These are phyloP conservation scores for Chaetomium globosum DNA, from an alignment of 2,329 filamentous ascomycete species.

Conservation along the genomic window DNA sequence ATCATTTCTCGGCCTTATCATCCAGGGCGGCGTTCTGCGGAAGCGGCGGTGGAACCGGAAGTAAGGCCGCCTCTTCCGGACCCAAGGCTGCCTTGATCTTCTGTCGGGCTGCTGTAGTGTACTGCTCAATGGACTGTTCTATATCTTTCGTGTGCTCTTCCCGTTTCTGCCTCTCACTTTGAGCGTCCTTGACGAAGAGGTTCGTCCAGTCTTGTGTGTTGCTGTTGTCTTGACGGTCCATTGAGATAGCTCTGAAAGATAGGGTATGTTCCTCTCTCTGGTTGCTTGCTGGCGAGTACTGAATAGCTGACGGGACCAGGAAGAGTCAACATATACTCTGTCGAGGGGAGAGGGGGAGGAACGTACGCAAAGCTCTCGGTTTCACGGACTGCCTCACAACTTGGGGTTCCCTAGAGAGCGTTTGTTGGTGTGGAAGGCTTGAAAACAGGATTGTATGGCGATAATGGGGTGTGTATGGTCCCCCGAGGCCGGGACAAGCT, in stretches of 20 bases:
- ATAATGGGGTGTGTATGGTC: too few relatives aligned
- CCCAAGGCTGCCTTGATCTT: constrained; percentile 23
- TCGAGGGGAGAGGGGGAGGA: not conserved
- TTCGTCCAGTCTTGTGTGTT: constrained; percentile 6
- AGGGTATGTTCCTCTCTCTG: not conserved
- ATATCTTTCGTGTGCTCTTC: constrained; percentile 26
- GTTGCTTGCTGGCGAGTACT: not conserved
- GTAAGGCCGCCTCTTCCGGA: not conserved
- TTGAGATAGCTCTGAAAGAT: not conserved
- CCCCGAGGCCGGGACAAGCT: not conserved
- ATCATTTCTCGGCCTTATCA: not conserved
- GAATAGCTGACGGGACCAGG: not conserved
- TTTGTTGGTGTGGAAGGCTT: not conserved
- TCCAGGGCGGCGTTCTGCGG: not conserved
- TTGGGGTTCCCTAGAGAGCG: not conserved
- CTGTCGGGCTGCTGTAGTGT: constrained; percentile 19
- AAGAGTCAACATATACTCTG: not conserved
- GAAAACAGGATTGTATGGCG: not conserved
- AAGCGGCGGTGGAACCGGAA: not conserved
- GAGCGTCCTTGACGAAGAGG: constrained; percentile 10
- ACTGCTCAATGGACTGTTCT: constrained; percentile 1
- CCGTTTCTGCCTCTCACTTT: constrained; percentile 10
- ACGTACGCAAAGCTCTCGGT: not conserved
- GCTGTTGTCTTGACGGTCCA: not conserved
- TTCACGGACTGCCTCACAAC: not conserved